Evolutionary conservation across 163 green algal genomes (phyloP), one percentile per base, ranked within the genome.

Genomic region (Prototheca stagnorum): DNA sequence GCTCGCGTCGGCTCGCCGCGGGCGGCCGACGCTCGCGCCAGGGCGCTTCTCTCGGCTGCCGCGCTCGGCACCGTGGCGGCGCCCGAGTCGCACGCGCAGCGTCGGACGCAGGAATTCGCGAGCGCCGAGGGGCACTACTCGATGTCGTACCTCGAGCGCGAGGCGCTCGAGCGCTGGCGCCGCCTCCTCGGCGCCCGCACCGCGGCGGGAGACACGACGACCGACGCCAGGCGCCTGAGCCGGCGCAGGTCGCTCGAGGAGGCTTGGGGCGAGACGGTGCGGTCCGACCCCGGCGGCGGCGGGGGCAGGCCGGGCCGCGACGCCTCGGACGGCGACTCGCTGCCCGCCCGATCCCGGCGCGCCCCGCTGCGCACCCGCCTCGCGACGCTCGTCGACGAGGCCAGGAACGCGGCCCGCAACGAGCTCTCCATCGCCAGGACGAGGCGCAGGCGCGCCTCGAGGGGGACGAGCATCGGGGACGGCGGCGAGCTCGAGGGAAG

Each of bases 1-100:
- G n/a, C n/a, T n/a, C n/a, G n/a, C n/a, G n/a, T n/a, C n/a, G n/a
- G n/a, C n/a, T n/a, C n/a, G n/a, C n/a, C n/a, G n/a, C n/a, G n/a
- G n/a, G n/a, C n/a, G n/a, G n/a, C n/a, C n/a, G n/a, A n/a, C n/a
- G n/a, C n/a, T n/a, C n/a, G n/a, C n/a, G n/a, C n/a, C n/a, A n/a
- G n/a, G n/a, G n/a, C n/a, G n/a, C n/a, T n/a, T n/a, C n/a, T n/a
- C n/a, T n/a, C n/a, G n/a, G n/a, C n/a, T n/a, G n/a, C n/a, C n/a
- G n/a, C n/a, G n/a, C n/a, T n/a, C n/a, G n/a, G n/a, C n/a, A 51
- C 24, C 2, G 17, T 37, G 22, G 7, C 36, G 2, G 52, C 52
- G 5, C 52, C 52, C 36, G 52, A 59, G 43, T 59, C 52, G 3
- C 52, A 59, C 26, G 43, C 43, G 15, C 43, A 27, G 3, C 35